Conservation (phyloP, 192 early-diverging fungal species). For the Kickxella alabastrina region DNA sequence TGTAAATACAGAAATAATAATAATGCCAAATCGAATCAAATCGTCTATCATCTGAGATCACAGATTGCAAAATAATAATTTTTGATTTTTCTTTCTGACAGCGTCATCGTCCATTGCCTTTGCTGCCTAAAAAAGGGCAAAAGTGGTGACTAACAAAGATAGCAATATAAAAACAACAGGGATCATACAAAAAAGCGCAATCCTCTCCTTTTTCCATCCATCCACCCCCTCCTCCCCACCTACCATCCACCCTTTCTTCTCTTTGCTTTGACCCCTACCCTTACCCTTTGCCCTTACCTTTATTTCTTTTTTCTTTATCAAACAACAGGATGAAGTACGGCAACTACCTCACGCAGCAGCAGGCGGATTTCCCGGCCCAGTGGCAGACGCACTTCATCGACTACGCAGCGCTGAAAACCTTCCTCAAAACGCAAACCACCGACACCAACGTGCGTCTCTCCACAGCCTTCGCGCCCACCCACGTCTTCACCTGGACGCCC, state of each 20-base stretch:
- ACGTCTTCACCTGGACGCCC: constrained; percentile 24
- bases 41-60: no score
- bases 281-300: neutral
- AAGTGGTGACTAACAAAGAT: neutral
- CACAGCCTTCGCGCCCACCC: constrained; percentile 36
- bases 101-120: no score
- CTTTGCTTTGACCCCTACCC: neutral
- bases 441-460: constrained; percentile 51
- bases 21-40: no score
- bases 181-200: neutral
- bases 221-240: neutral
- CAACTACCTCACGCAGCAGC: constrained; percentile 63
- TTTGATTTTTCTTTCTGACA: no score
- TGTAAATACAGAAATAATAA: no score
- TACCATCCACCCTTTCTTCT: no score
- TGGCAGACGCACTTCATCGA: constrained; percentile 70
- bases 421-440: constrained; percentile 61
- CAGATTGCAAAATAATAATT: no score
- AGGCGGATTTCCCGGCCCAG: constrained; percentile 57
- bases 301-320: neutral
- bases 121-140: no score
- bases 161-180: neutral
- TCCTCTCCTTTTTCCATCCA: neutral
- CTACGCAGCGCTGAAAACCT: constrained; percentile 65
- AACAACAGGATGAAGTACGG: constrained; percentile 82